A percentile compares a stretch with the other conserved stretches of the same genome.
Conservation (phyloP, 2,329 filamentous ascomycete species). For the Fusarium euwallaceae region DNA sequence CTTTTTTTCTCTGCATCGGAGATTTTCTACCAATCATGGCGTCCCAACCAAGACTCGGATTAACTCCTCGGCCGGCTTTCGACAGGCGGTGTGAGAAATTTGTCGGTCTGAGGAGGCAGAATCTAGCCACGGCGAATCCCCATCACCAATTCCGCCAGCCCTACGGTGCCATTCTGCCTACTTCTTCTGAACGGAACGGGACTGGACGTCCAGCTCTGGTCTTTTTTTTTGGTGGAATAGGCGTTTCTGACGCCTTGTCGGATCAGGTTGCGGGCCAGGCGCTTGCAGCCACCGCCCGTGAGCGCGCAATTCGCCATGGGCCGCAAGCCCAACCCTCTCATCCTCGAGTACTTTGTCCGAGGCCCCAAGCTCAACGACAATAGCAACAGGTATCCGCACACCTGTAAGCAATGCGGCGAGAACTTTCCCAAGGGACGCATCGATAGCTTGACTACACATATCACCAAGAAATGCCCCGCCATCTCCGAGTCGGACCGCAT, state of each 20-base stretch:
- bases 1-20: conserved; percentile 1
- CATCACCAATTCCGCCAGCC: conserved; percentile 43
- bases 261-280: conserved; percentile 44
- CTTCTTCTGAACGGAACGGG: conserved; percentile 14
- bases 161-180: conserved; percentile 25
- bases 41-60: conserved; percentile 22
- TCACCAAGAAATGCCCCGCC: conserved; percentile 88
- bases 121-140: conserved; percentile 48
- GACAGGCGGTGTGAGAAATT: conserved; percentile 58
- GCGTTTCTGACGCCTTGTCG: conserved; percentile 32
- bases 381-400: conserved; percentile 92
- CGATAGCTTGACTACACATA: conserved; percentile 83
- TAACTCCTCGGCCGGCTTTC: conserved; percentile 38
- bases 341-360: conserved; percentile 89
- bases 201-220: conserved; percentile 27
- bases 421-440: conserved; percentile 91
- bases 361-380: conserved; percentile 89
- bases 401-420: conserved; percentile 89
- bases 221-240: conserved; percentile 29
- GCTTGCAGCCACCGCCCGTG: conserved; percentile 41
- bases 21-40: conserved; percentile 25
- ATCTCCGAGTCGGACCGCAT: conserved; percentile 81
- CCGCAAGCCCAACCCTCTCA: conserved; percentile 85
- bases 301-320: conserved; percentile 79
- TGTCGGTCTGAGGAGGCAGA: conserved; percentile 58